phyloP scores from a whole-genome alignment of 495 filamentous ascomycete species.

The Neurospora hispaniola region DNA sequence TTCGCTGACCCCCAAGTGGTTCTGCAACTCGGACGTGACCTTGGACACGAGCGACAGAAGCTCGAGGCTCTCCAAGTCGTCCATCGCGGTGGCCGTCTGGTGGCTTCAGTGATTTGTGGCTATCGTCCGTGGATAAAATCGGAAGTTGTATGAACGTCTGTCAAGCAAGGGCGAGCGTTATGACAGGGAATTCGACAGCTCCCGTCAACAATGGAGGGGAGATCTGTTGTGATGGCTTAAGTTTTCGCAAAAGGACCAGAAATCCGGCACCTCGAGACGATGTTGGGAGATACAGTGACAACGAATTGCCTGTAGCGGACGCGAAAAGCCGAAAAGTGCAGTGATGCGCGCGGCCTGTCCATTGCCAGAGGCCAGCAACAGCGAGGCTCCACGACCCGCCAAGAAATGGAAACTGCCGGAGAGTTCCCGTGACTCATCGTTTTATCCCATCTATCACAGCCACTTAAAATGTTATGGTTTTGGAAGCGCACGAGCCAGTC shows the following conservation, averaged over 20 bases:
- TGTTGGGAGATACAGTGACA: not conserved
- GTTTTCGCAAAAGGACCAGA: not conserved
- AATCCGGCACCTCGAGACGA: not conserved
- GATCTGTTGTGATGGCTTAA: not conserved
- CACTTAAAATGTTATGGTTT: not conserved
- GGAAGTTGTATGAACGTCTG: not conserved
- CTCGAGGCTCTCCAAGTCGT: constrained; percentile 83
- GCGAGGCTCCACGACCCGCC: not conserved
- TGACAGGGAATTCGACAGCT: not conserved
- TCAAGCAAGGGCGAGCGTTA: not conserved
- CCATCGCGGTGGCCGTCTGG: constrained; percentile 46
- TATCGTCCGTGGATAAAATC: not conserved
- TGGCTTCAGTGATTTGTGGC: not conserved
- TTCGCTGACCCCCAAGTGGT: constrained; percentile 86
- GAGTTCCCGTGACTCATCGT: not conserved
- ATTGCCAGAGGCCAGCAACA: not conserved
- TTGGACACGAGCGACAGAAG: constrained; percentile 88
- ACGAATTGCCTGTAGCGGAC: not conserved
- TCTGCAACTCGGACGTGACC: constrained; percentile 86
- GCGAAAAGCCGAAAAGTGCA: not conserved
- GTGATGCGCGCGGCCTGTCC: not conserved
- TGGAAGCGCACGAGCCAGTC: not conserved
- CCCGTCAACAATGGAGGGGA: not conserved
- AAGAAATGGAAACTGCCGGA: not conserved
- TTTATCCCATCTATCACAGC: no score